Base-by-base conservation (phyloP, 176 grass and related monocot species). In the Raddia distichophylla region DNA sequence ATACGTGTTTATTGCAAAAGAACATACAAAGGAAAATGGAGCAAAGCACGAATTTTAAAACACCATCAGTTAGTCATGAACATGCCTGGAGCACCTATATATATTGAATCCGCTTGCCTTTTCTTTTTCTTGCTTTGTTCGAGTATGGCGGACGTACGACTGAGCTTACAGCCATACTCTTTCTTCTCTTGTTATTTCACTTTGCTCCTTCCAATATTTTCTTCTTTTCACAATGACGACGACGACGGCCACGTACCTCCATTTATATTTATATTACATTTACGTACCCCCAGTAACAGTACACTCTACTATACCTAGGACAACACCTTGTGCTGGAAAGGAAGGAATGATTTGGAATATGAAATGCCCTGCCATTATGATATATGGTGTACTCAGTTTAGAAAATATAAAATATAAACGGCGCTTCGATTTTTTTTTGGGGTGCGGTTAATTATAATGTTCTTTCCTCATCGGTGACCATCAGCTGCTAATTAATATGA, bases 111-210 rank as follows among this genome's bases (percentile, higher is more conserved):
- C 37, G 37, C 37, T 40, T 40, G 37, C 37, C 37, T 12, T 64
- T 37, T 64, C 60, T 32, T 84, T 35, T 75, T 22, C 18, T 80
- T 67, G 59, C 64, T 73, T 68, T 43, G 63, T 70, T 86, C 61
- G 52, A 44, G 2, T 18, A 8, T 7, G 16, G 57, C 20, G 16
- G 18, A 27, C 20, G 16, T 13, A 27, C 12, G 10, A 35, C 8
- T 64, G 35, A 40, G 6, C 51, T 82, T 51, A 72, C 67, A 60
- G 55, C 22, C 5, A 64, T 40, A 0, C 15, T 32, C 8, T 19
- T 11, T 3, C 5, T 57, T 5, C 4, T 5, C 18, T 6, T 42
- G 1, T 0, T 67, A 47, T 37, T 60, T 72, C 33, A 72, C 68
- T 20, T 42, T 6, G 6, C 18, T 15, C 11, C 8, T 44, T 18